phyloP scores from a whole-genome alignment of 371 early-diverging fungal genomes.

The Mortierella sp. region DNA sequence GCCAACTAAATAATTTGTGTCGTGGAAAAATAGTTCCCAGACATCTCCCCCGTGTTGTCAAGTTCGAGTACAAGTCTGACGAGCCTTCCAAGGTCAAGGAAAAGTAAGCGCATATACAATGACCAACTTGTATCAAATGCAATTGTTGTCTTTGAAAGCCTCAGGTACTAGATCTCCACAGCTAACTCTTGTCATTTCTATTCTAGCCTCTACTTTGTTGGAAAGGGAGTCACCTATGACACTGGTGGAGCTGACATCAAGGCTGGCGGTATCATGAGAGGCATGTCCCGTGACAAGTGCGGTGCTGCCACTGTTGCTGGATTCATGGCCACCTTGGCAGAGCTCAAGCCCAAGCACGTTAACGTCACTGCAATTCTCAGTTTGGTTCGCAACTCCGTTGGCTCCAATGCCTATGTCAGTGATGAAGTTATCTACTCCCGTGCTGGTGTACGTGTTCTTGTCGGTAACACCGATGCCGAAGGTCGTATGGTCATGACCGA shows the following conservation, averaged over 20 bases:
- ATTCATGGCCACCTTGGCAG: slow-evolving; percentile 78
- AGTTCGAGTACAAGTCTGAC: slow-evolving; percentile 82
- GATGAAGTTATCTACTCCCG: slow-evolving; percentile 88
- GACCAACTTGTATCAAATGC: neutral
- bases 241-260: slow-evolving; percentile 94
- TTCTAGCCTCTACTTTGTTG: slow-evolving; percentile 83
- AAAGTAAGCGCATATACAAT: slow-evolving; percentile 67
- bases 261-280: slow-evolving; percentile 86
- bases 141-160: neutral
- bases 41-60: slow-evolving; percentile 85
- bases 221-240: slow-evolving; percentile 94
- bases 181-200: neutral
- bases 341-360: slow-evolving; percentile 73
- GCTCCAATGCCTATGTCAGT: slow-evolving; percentile 83
- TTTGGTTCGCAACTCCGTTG: slow-evolving; percentile 87
- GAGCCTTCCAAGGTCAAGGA: slow-evolving; percentile 84
- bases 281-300: slow-evolving; percentile 94
- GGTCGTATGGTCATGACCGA: slow-evolving; percentile 94
- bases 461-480: slow-evolving; percentile 93
- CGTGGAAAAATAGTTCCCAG: slow-evolving; percentile 62
- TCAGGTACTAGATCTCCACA: neutral
- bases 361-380: slow-evolving; percentile 81
- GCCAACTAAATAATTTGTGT: neutral
- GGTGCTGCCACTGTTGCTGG: slow-evolving; percentile 92
- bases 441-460: slow-evolving; percentile 85